Base-by-base conservation (phyloP, 2,329 filamentous ascomycete species). In the Metarhizium guizhouense region DNA sequence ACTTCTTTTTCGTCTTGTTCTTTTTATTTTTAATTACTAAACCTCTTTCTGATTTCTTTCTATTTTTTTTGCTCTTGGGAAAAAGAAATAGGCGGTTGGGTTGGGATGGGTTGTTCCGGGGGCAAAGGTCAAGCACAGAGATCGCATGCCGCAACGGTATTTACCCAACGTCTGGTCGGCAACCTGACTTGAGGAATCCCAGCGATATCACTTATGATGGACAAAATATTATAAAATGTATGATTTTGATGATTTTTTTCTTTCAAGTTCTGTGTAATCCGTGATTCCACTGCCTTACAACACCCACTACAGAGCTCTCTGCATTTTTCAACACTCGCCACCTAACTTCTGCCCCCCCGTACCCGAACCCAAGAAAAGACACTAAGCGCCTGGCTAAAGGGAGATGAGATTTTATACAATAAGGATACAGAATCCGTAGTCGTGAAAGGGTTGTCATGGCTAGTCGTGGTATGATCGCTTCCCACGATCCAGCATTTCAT, bases 301-400 rank as follows among this genome's bases (percentile, higher is more conserved):
- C 32, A 34, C 47, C 25, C 25, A 4, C 25, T 25, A 25, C 25
- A 25, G 3, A 25, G 25, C 25, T 25, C 47, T 50, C 29, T 25
- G 29, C 13, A 34, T 18, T 50, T 16, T 50, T 25, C 25, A 50
- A 8, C 29, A 13, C 38, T 5, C 11, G 13, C 11, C 5, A 16
- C 38, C 6, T 16, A 25, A 16, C 42, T 11, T 25, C 42, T 11
- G 32, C 10, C 32, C 43, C 43, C 43, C 18, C n/a, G 18, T 25
- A 6, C 43, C 43, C n/a, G 43, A 47, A 47, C 43, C 43, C 43
- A 62, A 62, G 61, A 66, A 62, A 62, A 61, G 56, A 65, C 59
- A 68, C 59, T 59, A 60, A 64, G 65, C 70, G 70, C 70, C 69
- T 60, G 68, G 69, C 69, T 72, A 63, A 65, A 59, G 61, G 60